A percentile compares a stretch with the other conserved stretches of the same genome.
phyloP scores from a whole-genome alignment of 805 yeast genomes.

The Starmerella sp. region DNA sequence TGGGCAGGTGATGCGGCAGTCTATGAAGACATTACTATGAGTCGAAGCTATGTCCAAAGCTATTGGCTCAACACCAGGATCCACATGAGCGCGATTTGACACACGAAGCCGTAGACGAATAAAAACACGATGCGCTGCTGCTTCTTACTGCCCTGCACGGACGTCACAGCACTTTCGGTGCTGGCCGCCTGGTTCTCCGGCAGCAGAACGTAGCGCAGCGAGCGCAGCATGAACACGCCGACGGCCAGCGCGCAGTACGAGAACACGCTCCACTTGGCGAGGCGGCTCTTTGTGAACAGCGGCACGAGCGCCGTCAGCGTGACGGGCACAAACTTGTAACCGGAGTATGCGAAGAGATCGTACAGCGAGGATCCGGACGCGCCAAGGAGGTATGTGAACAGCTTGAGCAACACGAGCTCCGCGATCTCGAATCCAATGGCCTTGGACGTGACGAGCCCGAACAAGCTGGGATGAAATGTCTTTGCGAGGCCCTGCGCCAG shows the following conservation, averaged over 20 bases:
- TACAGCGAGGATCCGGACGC: conserved; percentile 53
- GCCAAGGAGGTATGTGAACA: conserved; percentile 71
- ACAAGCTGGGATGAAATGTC: conserved; percentile 81
- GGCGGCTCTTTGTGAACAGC: conserved; percentile 25
- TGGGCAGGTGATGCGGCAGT: not conserved
- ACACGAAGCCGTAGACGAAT: conserved; percentile 69
- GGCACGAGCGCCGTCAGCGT: conserved; percentile 29
- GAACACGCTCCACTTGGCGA: conserved; percentile 42
- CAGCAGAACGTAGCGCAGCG: conserved; percentile 54
- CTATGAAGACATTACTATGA: not conserved
- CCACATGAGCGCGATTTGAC: conserved; percentile 70
- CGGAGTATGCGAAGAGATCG: conserved; percentile 81
- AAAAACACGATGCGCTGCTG: conserved; percentile 78
- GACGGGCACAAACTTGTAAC: conserved; percentile 81
- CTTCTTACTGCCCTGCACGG: conserved; percentile 50
- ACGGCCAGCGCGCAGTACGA: conserved; percentile 44
- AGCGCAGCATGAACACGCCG: conserved; percentile 39
- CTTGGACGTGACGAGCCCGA: conserved; percentile 78
- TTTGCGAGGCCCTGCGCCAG: conserved; percentile 76
- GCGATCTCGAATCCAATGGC: conserved; percentile 70
- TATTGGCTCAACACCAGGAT: conserved; percentile 35
- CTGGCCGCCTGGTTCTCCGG: conserved; percentile 44
- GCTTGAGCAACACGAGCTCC: conserved; percentile 64
- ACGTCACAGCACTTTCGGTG: conserved; percentile 35
- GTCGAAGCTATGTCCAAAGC: not conserved